These are phyloP conservation scores for Diutina rugosa DNA, from an alignment of 1,139 yeast genomes.

Conservation along the genomic window DNA sequence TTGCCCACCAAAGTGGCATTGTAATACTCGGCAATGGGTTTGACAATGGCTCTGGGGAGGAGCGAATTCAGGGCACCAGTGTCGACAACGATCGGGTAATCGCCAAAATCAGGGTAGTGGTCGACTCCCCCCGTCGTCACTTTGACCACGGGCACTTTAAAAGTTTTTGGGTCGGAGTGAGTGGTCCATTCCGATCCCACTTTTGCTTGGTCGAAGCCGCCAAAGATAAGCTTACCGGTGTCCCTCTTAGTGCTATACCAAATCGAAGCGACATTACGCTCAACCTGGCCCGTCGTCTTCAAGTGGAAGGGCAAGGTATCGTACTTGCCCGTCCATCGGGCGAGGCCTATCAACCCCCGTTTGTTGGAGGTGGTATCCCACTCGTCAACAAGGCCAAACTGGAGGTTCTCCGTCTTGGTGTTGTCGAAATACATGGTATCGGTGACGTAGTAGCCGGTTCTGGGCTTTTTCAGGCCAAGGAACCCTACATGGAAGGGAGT, in stretches of 20 bases:
- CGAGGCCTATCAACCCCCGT: background rate
- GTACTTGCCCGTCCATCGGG: background rate
- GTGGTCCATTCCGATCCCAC: background rate
- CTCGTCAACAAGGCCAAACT: background rate
- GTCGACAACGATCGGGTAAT: background rate
- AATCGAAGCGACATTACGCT: background rate
- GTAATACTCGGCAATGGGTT: background rate
- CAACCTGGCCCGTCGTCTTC: background rate
- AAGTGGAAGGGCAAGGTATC: background rate
- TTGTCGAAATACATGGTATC: background rate
- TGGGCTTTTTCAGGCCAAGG: no score
- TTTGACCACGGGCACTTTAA: background rate
- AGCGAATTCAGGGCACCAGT: background rate
- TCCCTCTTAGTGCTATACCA: background rate
- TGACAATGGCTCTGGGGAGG: background rate
- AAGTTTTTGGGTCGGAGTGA: background rate
- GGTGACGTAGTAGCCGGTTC: background rate
- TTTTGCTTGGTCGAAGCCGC: background rate
- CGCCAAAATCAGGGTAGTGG: background rate
- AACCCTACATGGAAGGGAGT: background rate
- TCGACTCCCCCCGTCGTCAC: background rate
- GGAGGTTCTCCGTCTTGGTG: no score
- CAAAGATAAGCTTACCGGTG: background rate
- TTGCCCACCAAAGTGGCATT: background rate
- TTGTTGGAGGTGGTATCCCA: background rate